These are phyloP conservation scores for Alternaria metachromatica DNA, from an alignment of 2,329 filamentous ascomycete species.

Conservation along the genomic window DNA sequence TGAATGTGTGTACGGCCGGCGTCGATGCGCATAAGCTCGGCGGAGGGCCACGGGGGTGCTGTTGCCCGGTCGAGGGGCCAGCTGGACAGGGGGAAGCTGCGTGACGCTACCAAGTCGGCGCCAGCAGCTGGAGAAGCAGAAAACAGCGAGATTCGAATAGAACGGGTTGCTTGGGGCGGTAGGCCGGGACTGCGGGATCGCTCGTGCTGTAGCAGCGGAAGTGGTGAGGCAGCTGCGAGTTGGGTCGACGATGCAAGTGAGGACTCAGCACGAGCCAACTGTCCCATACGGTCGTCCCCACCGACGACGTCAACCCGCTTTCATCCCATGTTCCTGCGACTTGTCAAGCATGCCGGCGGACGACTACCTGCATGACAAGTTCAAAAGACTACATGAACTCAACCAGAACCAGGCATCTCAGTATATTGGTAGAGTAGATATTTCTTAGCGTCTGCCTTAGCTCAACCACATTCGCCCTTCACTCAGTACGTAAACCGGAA, in stretches of 20 bases:
- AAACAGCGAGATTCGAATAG: not conserved
- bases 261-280: slow-evolving; percentile 21
- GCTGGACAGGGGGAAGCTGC: slow-evolving; percentile 14
- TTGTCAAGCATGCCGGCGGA: not conserved
- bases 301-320: slow-evolving; percentile 30
- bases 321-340: slow-evolving; percentile 12
- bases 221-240: slow-evolving; percentile 20
- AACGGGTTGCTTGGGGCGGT: slow-evolving; percentile 4
- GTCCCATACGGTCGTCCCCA: slow-evolving; percentile 17
- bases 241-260: slow-evolving; percentile 22
- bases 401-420: not conserved
- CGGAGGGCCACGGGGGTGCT: slow-evolving; percentile 30
- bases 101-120: slow-evolving; percentile 14
- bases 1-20: slow-evolving; percentile 22
- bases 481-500: slow-evolving; percentile 54
- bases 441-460: not conserved
- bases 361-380: not conserved
- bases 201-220: slow-evolving; percentile 22
- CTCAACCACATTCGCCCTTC: not conserved
- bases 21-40: slow-evolving; percentile 39
- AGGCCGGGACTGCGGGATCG: slow-evolving; percentile 18
- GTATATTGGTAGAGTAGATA: not conserved
- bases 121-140: slow-evolving; percentile 8
- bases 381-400: not conserved
- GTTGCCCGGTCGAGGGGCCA: slow-evolving; percentile 33